Percentiles rank a stretch among this genome's conserved stretches.
Evolutionary conservation across 305 asterid genomes (phyloP).

Genomic region (Solanum aculeatissimum): DNA sequence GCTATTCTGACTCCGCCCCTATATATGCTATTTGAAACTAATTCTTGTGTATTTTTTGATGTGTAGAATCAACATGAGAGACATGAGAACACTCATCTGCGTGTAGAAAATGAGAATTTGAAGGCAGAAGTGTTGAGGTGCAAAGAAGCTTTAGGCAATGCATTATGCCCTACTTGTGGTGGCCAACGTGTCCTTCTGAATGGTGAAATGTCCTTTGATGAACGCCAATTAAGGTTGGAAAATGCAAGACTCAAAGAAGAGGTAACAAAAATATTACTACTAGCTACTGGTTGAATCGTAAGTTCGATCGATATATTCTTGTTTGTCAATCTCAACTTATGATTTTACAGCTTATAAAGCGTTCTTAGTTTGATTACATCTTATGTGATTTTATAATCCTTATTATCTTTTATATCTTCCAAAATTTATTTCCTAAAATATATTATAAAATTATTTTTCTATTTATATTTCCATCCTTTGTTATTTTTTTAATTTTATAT

Average conservation of each 20-base stretch:
- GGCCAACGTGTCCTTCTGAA: not conserved
- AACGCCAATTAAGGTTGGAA: slow-evolving; percentile 9
- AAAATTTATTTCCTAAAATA: too few relatives aligned
- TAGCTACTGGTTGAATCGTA: too few relatives aligned
- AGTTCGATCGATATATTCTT: too few relatives aligned
- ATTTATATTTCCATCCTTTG: too few relatives aligned
- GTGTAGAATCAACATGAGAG: slow-evolving; percentile 20
- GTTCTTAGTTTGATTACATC: too few relatives aligned
- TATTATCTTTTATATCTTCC: too few relatives aligned
- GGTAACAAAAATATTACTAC: too few relatives aligned
- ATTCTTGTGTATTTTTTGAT: not conserved
- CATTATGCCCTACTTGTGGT: slow-evolving; percentile 14
- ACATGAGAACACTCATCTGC: slow-evolving; percentile 15
- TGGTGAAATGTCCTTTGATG: slow-evolving; percentile 6
- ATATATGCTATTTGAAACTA: not conserved
- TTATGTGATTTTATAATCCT: too few relatives aligned
- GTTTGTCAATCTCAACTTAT: too few relatives aligned
- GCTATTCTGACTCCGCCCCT: not conserved
- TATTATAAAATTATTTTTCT: too few relatives aligned
- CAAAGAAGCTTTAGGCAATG: slow-evolving; percentile 12
- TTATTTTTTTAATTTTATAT: too few relatives aligned
- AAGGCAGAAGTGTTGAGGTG: slow-evolving; percentile 4
- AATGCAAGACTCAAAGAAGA: slow-evolving; percentile 11
- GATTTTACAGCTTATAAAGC: too few relatives aligned
- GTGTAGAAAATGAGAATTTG: slow-evolving; percentile 23